Evolutionary conservation across 2,329 filamentous ascomycete genomes (phyloP), one percentile per base, ranked within the genome.

Genomic region (Phialophora tarda): DNA sequence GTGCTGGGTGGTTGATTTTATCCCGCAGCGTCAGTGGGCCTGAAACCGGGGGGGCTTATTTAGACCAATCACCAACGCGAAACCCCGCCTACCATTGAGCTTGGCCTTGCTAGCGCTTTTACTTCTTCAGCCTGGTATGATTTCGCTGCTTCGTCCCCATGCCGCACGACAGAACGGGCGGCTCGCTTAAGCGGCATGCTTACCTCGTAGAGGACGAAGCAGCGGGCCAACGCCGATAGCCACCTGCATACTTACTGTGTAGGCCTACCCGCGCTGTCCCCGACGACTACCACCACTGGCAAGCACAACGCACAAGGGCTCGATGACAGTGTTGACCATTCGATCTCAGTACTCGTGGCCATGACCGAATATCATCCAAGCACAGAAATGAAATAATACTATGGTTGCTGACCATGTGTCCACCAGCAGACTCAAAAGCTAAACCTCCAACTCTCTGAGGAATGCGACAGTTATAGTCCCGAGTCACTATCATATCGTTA

Each of bases 91-190:
- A 1, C 17, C 38, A 7, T 8, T n/a, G 38, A 44, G 38, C 38
- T 44, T 44, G 38, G 38, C 38, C 17, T 44, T 44, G 38, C 38
- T 44, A 44, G 38, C 38, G 5, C 4, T n/a, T 17, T 23, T 11
- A 28, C 14, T n/a, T 55, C 53, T 34, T 17, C 53, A 55, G 53
- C 53, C 53, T 55, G 24, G 30, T 32, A 11, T 28, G 24, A n/a
- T 26, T 24, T 14, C 23, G 48, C 48, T 53, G 48, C 7, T 53
- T 11, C 48, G 8, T 24, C 26, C 21, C 48, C 23, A 21, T 44
- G 38, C 38, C 38, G 38, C 38, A 21, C 17, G 17, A 44, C 38
- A 44, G 17, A 44, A 44, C n/a, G 14, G 17, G 38, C 38, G 38
- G 38, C 38, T 44, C 38, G 38, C 38, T 21, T 44, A 44, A n/a